Base-by-base conservation (phyloP, 1,284 basidiomycete genomes). In the Ganoderma boninense region DNA sequence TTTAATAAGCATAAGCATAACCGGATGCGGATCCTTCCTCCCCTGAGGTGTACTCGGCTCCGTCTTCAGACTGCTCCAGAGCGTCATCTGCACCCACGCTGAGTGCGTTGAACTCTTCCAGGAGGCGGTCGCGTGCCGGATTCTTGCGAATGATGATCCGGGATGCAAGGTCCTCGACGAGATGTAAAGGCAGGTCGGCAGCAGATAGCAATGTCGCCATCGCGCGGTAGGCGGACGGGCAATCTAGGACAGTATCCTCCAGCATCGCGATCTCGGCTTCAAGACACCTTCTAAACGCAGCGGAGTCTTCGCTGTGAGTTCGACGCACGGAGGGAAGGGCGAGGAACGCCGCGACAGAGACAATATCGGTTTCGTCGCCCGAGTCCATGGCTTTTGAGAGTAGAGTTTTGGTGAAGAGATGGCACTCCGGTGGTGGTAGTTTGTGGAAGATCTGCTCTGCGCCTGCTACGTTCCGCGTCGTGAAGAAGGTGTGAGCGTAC, bases 171-270 rank as follows among this genome's bases (percentile, higher is more conserved):
- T 71, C 68, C 52, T 77, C 75, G 10, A 79, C 63, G 4, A 61
- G 44, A 18, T 40, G 13, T 13, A 42, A 56, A 10, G 69, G 54
- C 13, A 78, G 26, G 6, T 67, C 70, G 4, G 75, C 70, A 11
- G 70, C 71, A 35, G 74, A 71, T 1, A 79, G 69, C 59, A 79
- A 69, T 57, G 66, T 66, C 2, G 77, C 77, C 73, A 78, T 73
- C 20, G 74, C 69, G 13, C 64, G 70, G 46, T 71, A 72, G 1
- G 77, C 77, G 8, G 71, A 62, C 20, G 77, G 78, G 7, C 75
- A 69, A 60, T 79, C 78, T 23, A 79, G 64, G n/a, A 68, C 66
- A 2, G 74, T 77, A 63, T 78, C 77, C 20, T 75, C 73, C 13
- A 78, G 67, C 29, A 57, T 52, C 1, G 59, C 13, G 8, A 78